Percentiles rank a stretch among this genome's conserved stretches.
These are phyloP conservation scores for Penicillium robsamsonii DNA, from an alignment of 495 filamentous ascomycete species.

Conservation along the genomic window DNA sequence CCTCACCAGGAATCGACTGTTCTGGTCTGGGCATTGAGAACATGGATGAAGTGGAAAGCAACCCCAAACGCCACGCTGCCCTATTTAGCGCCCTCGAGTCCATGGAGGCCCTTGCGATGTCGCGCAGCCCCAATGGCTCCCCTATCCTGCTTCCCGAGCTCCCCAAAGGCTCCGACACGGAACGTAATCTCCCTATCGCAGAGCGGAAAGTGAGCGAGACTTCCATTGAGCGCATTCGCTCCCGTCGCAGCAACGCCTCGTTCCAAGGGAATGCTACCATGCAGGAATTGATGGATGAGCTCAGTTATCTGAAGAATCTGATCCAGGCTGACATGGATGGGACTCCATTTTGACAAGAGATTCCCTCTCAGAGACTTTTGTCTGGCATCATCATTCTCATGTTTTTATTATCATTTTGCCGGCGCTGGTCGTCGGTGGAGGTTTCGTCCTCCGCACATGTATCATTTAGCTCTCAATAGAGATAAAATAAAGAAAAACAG, in stretches of 20 bases:
- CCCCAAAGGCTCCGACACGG: conserved; percentile 11
- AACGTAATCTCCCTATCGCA: neutral
- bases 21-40: conserved; percentile 40
- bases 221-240: conserved; percentile 10
- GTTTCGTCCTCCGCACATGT: conserved; percentile 4
- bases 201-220: conserved; percentile 9
- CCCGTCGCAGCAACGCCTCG: conserved; percentile 25
- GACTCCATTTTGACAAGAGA: conserved; percentile 21
- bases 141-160: conserved; percentile 28
- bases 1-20: conserved; percentile 30
- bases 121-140: conserved; percentile 26
- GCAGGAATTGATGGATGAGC: conserved; percentile 51
- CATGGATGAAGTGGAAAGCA: conserved; percentile 39
- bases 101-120: conserved; percentile 31
- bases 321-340: conserved; percentile 42
- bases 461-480: conserved; percentile 9
- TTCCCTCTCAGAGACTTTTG: neutral
- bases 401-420: neutral
- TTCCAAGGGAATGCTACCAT: conserved; percentile 38
- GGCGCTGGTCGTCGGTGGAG: conserved; percentile 11
- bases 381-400: conserved; percentile 3
- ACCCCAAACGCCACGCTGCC: conserved; percentile 48
- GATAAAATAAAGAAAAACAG: neutral
- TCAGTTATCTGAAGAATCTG: conserved; percentile 52
- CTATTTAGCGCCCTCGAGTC: conserved; percentile 40